Evolutionary conservation across 495 filamentous ascomycete genomes (phyloP), one percentile per base, ranked within the genome.

Genomic region (Pseudevernia furfuracea): DNA sequence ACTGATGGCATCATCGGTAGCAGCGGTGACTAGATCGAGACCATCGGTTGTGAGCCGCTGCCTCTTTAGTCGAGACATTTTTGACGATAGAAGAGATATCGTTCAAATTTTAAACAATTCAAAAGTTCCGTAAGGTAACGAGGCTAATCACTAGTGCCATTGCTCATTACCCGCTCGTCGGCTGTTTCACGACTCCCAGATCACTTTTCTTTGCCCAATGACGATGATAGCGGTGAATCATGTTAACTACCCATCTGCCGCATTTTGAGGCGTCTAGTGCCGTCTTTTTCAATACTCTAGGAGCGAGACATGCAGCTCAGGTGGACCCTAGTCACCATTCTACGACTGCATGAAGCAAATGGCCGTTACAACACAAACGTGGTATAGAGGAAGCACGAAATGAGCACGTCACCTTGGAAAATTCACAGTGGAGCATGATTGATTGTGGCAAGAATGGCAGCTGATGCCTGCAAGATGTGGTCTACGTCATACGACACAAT

Each of bases 1-100:
- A 11, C 61, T 25, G 32, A 53, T 60, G 30, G 65, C 61, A 17
- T 64, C 48, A 28, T 71, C 61, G 39, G 21, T 64, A 38, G n/a
- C 44, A 17, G 67, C 59, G 15, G 70, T 72, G 23, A 71, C 69
- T 44, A 56, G 63, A 34, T 69, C 71, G 15, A 60, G 30, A 21
- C 71, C 73, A 52, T 72, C 67, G 28, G 64, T 64, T 41, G 68
- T 75, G 15, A 76, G 63, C 15, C 72, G 63, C 59, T 72, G 71
- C 49, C 71, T 62, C 62, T 76, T 76, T 17, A 70, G 61, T 23
- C 65, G 65, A 36, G 68, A 69, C 30, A 68, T 68, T 5, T 17
- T 37, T 25, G n/a, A 57, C 25, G 52, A 28, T 43, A 23, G 30
- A 39, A 4, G 14, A 17, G 15, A 9, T 23, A 37, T 44, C 1